phyloP scores from a whole-genome alignment of 495 filamentous ascomycete species.

The Penicillium odoratum region DNA sequence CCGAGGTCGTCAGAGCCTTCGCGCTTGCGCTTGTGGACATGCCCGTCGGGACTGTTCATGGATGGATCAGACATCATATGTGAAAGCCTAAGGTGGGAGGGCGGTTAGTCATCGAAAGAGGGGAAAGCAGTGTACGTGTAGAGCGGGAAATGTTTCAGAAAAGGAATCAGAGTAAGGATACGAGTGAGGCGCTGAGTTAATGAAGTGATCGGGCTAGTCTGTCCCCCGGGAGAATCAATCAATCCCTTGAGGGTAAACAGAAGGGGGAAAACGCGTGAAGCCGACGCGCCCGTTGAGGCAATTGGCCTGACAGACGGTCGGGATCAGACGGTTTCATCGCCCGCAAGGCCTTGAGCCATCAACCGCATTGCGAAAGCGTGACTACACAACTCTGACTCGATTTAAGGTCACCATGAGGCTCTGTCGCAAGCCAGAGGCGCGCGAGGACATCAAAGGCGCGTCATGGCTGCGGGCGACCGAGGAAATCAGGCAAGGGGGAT shows the following conservation, averaged over 20 bases:
- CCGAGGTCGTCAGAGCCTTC: conserved; percentile 45
- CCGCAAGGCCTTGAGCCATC: not conserved
- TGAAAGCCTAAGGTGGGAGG: conserved; percentile 4
- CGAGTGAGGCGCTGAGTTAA: conserved; percentile 13
- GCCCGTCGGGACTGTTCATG: conserved; percentile 39
- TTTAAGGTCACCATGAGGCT: not conserved
- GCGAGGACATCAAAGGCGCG: conserved; percentile 30
- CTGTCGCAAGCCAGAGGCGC: not conserved
- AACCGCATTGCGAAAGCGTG: not conserved
- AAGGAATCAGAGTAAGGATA: not conserved
- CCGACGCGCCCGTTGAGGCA: conserved; percentile 13
- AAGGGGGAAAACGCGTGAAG: conserved; percentile 11
- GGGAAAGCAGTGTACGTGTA: conserved; percentile 4
- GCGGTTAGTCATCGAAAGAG: conserved; percentile 24
- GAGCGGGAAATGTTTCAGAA: not conserved
- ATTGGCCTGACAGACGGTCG: not conserved
- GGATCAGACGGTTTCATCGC: conserved; percentile 7
- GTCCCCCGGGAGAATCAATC: not conserved
- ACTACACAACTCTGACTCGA: not conserved
- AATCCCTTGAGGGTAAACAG: conserved; percentile 1
- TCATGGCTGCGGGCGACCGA: conserved; percentile 36
- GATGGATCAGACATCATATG: conserved; percentile 44
- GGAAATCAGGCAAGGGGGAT: conserved; percentile 20
- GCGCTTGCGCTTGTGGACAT: conserved; percentile 48
- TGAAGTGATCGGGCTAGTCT: conserved; percentile 10